Evolutionary conservation across 176 grass and related monocot species (phyloP).

Genomic region (Phoenix roebelenii): DNA sequence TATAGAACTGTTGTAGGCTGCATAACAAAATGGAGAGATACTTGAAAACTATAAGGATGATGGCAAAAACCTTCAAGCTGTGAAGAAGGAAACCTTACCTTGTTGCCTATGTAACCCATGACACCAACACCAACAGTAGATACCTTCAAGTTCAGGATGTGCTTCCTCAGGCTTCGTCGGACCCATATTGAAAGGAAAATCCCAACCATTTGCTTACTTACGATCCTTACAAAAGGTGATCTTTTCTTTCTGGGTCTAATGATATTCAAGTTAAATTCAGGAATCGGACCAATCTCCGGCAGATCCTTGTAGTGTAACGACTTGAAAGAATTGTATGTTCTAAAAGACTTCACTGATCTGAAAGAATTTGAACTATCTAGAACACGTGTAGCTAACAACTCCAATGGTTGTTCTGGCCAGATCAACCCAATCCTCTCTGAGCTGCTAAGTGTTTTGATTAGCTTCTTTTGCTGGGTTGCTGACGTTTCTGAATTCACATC

Average conservation of each 20-base stretch:
- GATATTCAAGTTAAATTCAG: conserved; percentile 23
- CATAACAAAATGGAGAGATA: too few relatives aligned
- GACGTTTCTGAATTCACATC: conserved; percentile 6
- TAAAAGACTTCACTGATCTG: conserved; percentile 22
- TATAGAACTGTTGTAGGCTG: too few relatives aligned
- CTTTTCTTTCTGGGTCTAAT: conserved; percentile 35
- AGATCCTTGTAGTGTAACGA: conserved; percentile 11
- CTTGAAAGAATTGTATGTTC: conserved; percentile 28
- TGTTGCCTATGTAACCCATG: conserved; percentile 99
- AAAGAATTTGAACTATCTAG: not conserved
- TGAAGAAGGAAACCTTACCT: conserved; percentile 20
- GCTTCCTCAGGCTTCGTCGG: conserved; percentile 42
- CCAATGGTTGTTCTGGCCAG: conserved; percentile 86
- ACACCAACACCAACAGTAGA: conserved; percentile 86
- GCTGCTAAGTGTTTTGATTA: conserved; percentile 50
- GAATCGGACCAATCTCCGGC: conserved; percentile 12
- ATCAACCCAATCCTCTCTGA: conserved; percentile 58
- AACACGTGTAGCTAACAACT: conserved; percentile 34
- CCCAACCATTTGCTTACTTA: conserved; percentile 97
- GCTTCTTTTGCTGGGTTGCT: conserved; percentile 25
- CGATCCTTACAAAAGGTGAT: conserved; percentile 62
- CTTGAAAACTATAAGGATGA: not conserved
- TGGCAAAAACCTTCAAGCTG: not conserved
- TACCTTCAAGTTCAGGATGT: conserved; percentile 81
- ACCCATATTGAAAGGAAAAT: conserved; percentile 83